Evolutionary conservation across 2,329 filamentous ascomycete species (phyloP), one percentile per base, ranked within the genome.

Genomic region (Emergomyces orientalis): DNA sequence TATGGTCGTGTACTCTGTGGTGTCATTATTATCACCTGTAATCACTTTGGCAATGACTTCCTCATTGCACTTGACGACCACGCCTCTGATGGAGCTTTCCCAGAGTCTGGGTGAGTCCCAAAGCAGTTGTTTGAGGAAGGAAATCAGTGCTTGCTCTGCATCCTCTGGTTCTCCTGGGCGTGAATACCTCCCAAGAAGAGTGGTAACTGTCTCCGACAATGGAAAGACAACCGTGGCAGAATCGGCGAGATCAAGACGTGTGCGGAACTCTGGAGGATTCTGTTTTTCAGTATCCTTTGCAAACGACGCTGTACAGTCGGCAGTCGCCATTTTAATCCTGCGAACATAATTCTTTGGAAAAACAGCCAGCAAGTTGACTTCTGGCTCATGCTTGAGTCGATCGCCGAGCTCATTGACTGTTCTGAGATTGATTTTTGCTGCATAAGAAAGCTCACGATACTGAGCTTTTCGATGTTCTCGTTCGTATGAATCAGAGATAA

Each of bases 1-100:
- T 41, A 72, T 63, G 45, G 62, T 70, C 1, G 67, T 69, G 58
- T 72, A 72, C 58, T 72, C 69, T 0, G 69, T 72, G 43, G 67
- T 67, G 54, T 65, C 60, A 52, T 69, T 64, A 1, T 13, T 47
- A 30, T 45, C 67, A 34, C 61, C 63, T 1, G n/a, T 41, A n/a
- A 71, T 61, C n/a, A 71, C 63, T 63, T 70, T 71, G 32, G 64
- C 64, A 30, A 66, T 61, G 45, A 71, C 63, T 0, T 68, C 60
- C 0, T 72, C 65, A 43, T 60, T 66, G 56, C 69, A 69, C 25
- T 67, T 69, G n/a, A 71, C 65, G 49, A 72, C 68, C 17, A 69
- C 52, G 8, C 69, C 69, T 64, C 69, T 63, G n/a, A 68, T 43
- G 37, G 52, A 54, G n/a, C 27, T 61, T 58, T 71, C 65, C 66